phyloP scores from a whole-genome alignment of 73 alveolate species.

The Symbiodinium pilosum region DNA sequence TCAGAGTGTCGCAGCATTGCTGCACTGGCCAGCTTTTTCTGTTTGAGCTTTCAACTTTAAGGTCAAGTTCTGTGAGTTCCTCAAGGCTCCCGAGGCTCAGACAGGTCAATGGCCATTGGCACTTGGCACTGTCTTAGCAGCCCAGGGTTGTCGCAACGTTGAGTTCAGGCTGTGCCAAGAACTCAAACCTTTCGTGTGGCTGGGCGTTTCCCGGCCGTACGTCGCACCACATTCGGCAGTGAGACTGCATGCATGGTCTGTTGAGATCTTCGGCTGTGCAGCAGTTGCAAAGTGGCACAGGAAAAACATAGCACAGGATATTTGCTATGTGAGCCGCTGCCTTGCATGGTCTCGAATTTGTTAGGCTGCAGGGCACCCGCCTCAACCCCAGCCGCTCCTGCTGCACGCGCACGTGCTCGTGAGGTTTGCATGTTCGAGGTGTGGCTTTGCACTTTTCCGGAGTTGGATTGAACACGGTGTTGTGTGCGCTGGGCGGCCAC shows the following conservation, averaged over 20 bases:
- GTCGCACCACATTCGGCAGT: conserved; percentile 5
- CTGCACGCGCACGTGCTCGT: background rate
- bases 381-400: conserved; percentile 1
- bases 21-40: background rate
- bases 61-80: background rate
- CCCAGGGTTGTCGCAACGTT: conserved; percentile 19
- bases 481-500: conserved; percentile 4
- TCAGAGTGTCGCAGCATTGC: background rate
- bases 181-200: background rate
- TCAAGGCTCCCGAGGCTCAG: background rate
- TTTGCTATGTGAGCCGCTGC: background rate
- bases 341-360: background rate
- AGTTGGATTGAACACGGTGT: background rate
- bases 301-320: background rate
- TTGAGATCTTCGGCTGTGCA: background rate
- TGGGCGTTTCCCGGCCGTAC: conserved; percentile 14
- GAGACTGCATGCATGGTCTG: background rate
- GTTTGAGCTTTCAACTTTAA: background rate
- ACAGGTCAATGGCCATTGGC: background rate
- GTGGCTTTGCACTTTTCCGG: no score
- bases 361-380: conserved; percentile 5
- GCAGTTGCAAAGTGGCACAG: background rate
- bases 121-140: background rate
- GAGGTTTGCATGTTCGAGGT: background rate
- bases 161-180: background rate